Evolutionary conservation across 306 rosid genomes (phyloP).

Genomic region (Prunus padus): DNA sequence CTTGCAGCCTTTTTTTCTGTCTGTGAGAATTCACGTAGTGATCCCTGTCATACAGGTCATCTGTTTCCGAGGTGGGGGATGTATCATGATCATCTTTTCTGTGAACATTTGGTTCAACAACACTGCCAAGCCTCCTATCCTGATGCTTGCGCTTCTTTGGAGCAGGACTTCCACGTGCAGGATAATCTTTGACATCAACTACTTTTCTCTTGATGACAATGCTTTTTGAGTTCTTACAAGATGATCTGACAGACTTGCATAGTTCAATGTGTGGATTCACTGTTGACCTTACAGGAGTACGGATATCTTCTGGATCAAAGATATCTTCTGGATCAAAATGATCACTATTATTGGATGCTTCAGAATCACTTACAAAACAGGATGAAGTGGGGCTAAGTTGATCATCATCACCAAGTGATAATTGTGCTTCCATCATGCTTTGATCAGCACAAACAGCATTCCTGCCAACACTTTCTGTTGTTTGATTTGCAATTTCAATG

Average conservation of each 20-base stretch:
- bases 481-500: conserved; percentile 24
- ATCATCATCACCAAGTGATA: conserved; percentile 55
- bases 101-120: conserved; percentile 23
- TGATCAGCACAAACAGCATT: conserved; percentile 37
- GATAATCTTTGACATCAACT: conserved; percentile 37
- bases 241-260: conserved; percentile 33
- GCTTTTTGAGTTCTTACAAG: conserved; percentile 32
- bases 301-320: conserved; percentile 34
- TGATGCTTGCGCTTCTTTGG: conserved; percentile 34
- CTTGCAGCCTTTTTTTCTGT: conserved; percentile 30
- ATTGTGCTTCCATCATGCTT: conserved; percentile 48
- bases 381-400: conserved; percentile 55
- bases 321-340: conserved; percentile 36
- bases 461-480: conserved; percentile 23
- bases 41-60: conserved; percentile 34
- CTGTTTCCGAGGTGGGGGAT: conserved; percentile 25
- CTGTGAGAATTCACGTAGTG: conserved; percentile 27
- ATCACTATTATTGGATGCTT: conserved; percentile 36
- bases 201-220: conserved; percentile 24
- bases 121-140: conserved; percentile 21
- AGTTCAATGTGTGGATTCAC: conserved; percentile 27
- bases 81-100: conserved; percentile 27
- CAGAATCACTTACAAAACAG: conserved; percentile 59
- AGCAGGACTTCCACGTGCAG: conserved; percentile 34
- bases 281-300: conserved; percentile 35